Evolutionary conservation across 257 asterid species (phyloP).

Genomic region (Solanum gandarillasii): DNA sequence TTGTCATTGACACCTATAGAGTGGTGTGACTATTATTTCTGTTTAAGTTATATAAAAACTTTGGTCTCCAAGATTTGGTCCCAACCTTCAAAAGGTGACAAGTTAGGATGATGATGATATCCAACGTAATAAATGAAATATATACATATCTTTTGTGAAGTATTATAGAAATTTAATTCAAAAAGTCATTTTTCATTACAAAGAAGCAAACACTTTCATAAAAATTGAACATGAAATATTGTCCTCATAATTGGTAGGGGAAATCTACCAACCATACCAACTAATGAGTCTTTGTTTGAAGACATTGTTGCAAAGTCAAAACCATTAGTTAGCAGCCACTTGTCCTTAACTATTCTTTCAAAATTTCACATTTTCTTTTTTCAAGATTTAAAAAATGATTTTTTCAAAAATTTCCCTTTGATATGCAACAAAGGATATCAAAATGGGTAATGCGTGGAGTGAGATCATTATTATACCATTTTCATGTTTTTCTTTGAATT

Average conservation of each 20-base stretch:
- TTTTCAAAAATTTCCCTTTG: background rate
- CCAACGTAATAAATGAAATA: background rate
- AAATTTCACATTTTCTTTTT: background rate
- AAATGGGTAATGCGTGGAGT: background rate
- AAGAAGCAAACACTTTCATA: constrained; percentile 19
- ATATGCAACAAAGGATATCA: background rate
- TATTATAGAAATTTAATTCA: background rate
- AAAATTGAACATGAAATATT: constrained; percentile 19
- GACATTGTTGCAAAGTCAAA: constrained; percentile 43
- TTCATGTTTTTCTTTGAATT: too few species aligned
- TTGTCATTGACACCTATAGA: too few species aligned
- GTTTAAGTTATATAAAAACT: background rate
- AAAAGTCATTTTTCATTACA: background rate
- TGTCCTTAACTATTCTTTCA: constrained; percentile 11
- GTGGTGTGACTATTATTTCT: background rate
- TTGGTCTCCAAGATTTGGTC: background rate
- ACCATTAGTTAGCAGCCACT: constrained; percentile 23
- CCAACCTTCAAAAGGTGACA: background rate
- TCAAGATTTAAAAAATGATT: background rate
- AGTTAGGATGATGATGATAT: background rate
- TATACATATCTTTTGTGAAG: background rate
- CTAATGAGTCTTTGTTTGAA: constrained; percentile 20
- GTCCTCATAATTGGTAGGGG: constrained; percentile 42
- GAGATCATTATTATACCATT: background rate
- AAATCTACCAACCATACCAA: constrained; percentile 65